Conservation (phyloP, 768 basidiomycete species). For the Mrakia frigida region DNA sequence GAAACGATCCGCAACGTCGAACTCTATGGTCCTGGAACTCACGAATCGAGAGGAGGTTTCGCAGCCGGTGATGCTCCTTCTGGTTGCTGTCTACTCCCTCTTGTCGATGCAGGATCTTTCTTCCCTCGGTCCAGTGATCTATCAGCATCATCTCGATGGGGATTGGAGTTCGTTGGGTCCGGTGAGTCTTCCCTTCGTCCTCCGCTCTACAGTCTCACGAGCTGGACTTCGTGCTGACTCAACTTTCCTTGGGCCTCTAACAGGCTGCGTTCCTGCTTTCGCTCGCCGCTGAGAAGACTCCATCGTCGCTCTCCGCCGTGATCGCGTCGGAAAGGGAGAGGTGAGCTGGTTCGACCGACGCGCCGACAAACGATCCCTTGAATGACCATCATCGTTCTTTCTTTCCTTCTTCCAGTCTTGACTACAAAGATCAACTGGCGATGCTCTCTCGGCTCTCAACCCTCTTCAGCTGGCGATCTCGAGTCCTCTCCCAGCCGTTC, state of each 20-base stretch:
- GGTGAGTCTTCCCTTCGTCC: slow-evolving; percentile 45
- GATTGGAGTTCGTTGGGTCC: not conserved
- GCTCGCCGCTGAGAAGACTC: slow-evolving; percentile 64
- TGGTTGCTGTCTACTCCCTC: slow-evolving; percentile 60
- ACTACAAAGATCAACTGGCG: not conserved
- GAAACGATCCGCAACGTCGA: not conserved
- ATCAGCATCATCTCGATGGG: slow-evolving; percentile 53
- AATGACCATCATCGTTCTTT: slow-evolving; percentile 10
- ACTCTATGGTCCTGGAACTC: not conserved
- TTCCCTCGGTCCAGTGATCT: slow-evolving; percentile 55
- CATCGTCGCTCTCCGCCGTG: slow-evolving; percentile 50
- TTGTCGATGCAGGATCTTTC: slow-evolving; percentile 52
- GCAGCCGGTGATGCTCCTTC: slow-evolving; percentile 52
- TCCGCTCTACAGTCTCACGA: not conserved
- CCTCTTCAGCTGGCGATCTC: slow-evolving; percentile 64
- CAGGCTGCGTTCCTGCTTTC: slow-evolving; percentile 60
- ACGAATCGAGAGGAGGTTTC: not conserved
- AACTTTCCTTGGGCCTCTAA: not conserved
- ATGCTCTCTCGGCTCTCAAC: slow-evolving; percentile 52
- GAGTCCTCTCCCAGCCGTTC: slow-evolving; percentile 60
- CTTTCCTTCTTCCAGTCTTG: not conserved
- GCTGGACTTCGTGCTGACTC: not conserved
- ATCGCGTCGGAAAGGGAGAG: slow-evolving; percentile 58
- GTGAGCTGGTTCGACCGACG: slow-evolving; percentile 43
- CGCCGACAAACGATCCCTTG: not conserved